Percentiles rank a stretch among this genome's conserved stretches.
Conservation (phyloP, 805 yeast species). For the Priceomyces haplophilus region DNA sequence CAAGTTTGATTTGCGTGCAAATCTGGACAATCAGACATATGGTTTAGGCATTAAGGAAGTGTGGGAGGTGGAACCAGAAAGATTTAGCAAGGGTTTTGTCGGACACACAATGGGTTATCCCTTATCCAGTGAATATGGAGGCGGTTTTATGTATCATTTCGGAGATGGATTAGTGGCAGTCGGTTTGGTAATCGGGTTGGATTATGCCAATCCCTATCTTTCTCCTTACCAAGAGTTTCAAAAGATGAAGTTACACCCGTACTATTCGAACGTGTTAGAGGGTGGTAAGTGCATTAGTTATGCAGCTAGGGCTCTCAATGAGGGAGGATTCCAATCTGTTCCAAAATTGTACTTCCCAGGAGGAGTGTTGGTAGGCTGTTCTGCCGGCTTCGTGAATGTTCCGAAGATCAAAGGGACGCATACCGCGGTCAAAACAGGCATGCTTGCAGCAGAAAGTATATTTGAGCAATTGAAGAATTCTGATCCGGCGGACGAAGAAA, state of each 20-base stretch:
- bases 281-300: slow-evolving; percentile 93
- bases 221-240: slow-evolving; percentile 97
- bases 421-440: slow-evolving; percentile 94
- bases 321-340: slow-evolving; percentile 93
- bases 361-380: slow-evolving; percentile 89
- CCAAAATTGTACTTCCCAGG: slow-evolving; percentile 94
- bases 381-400: slow-evolving; percentile 96
- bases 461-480: slow-evolving; percentile 45
- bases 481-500: slow-evolving; percentile 42
- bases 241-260: slow-evolving; percentile 88
- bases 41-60: slow-evolving; percentile 96
- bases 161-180: slow-evolving; percentile 89
- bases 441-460: slow-evolving; percentile 88
- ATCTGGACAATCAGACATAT: slow-evolving; percentile 77
- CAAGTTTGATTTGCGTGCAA: slow-evolving; percentile 64
- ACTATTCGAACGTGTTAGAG: slow-evolving; percentile 64
- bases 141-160: slow-evolving; percentile 96
- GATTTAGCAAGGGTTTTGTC: slow-evolving; percentile 75
- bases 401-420: slow-evolving; percentile 98
- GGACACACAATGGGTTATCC: slow-evolving; percentile 93
- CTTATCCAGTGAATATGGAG: slow-evolving; percentile 75
- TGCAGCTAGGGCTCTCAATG: slow-evolving; percentile 95
- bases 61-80: slow-evolving; percentile 88
- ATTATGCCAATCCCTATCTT: slow-evolving; percentile 90
- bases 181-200: slow-evolving; percentile 93